phyloP scores from a whole-genome alignment of 1,284 basidiomycete genomes.

The Cryptococcus jaspeensis region DNA sequence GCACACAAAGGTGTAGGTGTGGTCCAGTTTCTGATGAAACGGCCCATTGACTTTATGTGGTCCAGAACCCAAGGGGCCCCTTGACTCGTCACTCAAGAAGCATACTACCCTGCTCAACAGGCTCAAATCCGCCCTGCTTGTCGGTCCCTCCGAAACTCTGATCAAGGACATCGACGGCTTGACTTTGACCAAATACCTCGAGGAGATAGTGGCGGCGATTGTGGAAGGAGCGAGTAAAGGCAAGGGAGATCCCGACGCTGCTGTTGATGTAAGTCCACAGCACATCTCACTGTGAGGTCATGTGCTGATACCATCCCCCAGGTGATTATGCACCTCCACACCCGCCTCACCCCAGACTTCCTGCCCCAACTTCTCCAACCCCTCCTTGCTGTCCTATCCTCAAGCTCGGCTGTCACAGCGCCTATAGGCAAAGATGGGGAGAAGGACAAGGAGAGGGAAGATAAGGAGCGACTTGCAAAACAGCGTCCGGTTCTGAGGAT shows the following conservation, averaged over 20 bases:
- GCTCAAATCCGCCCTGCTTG: slow-evolving; percentile 57
- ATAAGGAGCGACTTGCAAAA: slow-evolving; percentile 70
- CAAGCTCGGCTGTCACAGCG: slow-evolving; percentile 12
- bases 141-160: slow-evolving; percentile 63
- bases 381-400: slow-evolving; percentile 65
- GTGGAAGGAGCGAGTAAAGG: slow-evolving; percentile 82
- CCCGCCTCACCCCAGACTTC: slow-evolving; percentile 76
- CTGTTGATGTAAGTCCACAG: slow-evolving; percentile 70
- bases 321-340: slow-evolving; percentile 85
- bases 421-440: slow-evolving; percentile 43
- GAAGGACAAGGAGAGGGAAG: slow-evolving; percentile 88
- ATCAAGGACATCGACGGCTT: slow-evolving; percentile 87
- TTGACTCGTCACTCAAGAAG: slow-evolving; percentile 89
- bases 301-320: slow-evolving; percentile 41
- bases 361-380: slow-evolving; percentile 68
- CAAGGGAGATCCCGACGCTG: slow-evolving; percentile 82
- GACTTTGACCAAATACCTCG: slow-evolving; percentile 91
- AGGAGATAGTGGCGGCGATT: slow-evolving; percentile 85
- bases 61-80: slow-evolving; percentile 48
- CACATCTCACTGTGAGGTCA: neutral
- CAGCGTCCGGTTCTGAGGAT: slow-evolving; percentile 84
- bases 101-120: slow-evolving; percentile 92
- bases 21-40: neutral
- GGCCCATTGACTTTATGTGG: neutral
- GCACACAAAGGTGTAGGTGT: neutral